These are phyloP conservation scores for Aspergillus brasiliensis DNA, from an alignment of 2,329 filamentous ascomycete species.

Conservation along the genomic window DNA sequence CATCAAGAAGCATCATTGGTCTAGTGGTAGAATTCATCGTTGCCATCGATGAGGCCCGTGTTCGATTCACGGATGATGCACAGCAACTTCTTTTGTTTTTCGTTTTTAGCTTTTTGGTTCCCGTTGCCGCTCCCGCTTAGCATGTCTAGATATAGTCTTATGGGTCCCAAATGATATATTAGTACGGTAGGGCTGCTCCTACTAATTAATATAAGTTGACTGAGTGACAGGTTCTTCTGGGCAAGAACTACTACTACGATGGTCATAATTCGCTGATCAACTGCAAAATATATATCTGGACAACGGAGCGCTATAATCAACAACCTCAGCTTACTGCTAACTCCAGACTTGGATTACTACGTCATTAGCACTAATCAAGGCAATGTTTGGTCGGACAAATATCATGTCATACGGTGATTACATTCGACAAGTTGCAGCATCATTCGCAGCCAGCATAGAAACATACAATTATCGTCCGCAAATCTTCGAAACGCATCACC, in stretches of 20 bases:
- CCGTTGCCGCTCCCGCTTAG: no score
- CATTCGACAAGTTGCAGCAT: background rate
- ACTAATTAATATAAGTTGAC: no score
- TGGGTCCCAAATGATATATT: no score
- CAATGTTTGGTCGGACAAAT: background rate
- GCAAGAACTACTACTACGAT: no score
- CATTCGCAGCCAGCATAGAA: background rate
- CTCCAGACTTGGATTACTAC: no score
- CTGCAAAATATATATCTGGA: no score
- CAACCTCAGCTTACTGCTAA: no score
- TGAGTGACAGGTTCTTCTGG: no score
- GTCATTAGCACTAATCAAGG: background rate
- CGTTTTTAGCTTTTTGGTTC: background rate
- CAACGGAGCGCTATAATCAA: no score
- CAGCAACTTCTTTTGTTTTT: constrained; percentile 23
- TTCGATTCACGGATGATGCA: constrained; percentile 53
- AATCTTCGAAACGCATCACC: background rate
- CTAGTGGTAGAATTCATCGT: constrained; percentile 51
- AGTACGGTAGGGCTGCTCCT: no score
- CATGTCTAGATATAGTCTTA: no score
- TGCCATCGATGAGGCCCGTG: constrained; percentile 51
- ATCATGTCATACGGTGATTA: background rate
- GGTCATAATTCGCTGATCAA: no score
- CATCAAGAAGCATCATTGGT: constrained; percentile 42
- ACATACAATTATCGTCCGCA: background rate